These are phyloP conservation scores for Candida peoriensis DNA, from an alignment of 805 yeast species.

Conservation along the genomic window DNA sequence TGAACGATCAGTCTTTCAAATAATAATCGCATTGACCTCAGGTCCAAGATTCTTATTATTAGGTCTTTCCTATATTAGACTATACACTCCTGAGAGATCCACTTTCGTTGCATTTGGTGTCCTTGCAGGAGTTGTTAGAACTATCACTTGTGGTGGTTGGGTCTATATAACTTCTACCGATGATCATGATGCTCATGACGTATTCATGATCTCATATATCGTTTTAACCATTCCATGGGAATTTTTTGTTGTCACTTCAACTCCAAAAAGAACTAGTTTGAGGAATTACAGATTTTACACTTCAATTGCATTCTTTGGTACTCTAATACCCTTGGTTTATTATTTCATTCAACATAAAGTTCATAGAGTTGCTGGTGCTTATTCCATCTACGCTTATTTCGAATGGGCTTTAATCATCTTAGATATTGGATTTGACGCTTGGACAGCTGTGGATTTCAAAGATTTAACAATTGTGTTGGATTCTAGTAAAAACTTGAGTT, in stretches of 20 bases:
- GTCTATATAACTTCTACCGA: conserved; percentile 95
- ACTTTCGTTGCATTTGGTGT: conserved; percentile 37
- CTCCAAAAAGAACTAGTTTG: conserved; percentile 39
- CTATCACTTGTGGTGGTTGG: conserved; percentile 98
- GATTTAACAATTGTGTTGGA: conserved; percentile 44
- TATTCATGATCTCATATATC: conserved; percentile 90
- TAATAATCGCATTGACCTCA: conserved; percentile 85
- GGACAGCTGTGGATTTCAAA: conserved; percentile 66
- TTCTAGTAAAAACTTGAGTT: conserved; percentile 14
- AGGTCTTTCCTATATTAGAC: conserved; percentile 45
- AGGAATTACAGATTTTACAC: conserved; percentile 51
- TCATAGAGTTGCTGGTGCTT: conserved; percentile 85
- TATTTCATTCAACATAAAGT: conserved; percentile 93
- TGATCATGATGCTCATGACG: conserved; percentile 93
- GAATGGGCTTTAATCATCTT: conserved; percentile 88
- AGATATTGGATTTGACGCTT: conserved; percentile 82
- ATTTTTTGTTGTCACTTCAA: conserved; percentile 51
- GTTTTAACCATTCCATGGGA: conserved; percentile 92
- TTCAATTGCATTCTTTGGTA: conserved; percentile 59
- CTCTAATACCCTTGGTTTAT: conserved; percentile 76
- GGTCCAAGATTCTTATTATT: conserved; percentile 82
- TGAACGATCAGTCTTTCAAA: conserved; percentile 87
- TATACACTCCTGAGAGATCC: conserved; percentile 28
- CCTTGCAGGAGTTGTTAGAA: conserved; percentile 75
- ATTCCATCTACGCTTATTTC: conserved; percentile 87